Evolutionary conservation across 208 protist genomes (phyloP), one percentile per base, ranked within the genome.

Genomic region (Histomonas meleagridis): DNA sequence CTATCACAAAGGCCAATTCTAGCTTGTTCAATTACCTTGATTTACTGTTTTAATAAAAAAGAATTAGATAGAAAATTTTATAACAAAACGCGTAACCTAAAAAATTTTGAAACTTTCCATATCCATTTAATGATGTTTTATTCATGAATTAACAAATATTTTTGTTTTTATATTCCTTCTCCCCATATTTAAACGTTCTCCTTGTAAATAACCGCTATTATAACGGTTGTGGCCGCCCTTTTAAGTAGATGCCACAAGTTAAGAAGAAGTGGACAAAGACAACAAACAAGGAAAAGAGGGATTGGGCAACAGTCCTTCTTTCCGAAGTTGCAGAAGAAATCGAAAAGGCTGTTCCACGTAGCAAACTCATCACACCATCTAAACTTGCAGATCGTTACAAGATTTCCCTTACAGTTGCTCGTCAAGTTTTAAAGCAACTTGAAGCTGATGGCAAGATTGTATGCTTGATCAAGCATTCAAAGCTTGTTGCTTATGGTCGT

Each of bases 241-340:
- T 86, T 55, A 18, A 32, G 7, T 5, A 55, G n/a, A 86, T 86
- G 76, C 55, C 76, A 55, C 46, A 46, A 18, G 35, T 46, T 21
- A 43, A 48, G 18, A 86, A 86, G 76, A 86, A 86, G 46, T 86
- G 76, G 76, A 86, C 76, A 43, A 86, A 86, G 76, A 48, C 76
- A 32, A 86, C 76, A 7, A 86, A 86, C 46, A 86, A 86, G 46
- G 76, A 86, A 35, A 86, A 86, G 76, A 51, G 76, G 18, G 76
- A 86, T 12, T 86, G 38, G 40, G 40, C 76, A 23, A 48, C 46
- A 18, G 46, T 86, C 32, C 10, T 86, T 35, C 43, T 46, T 32
- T 1, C 76, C 26, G 76, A 86, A 48, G 16, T 51, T 16, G 76
- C 76, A 26, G 76, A 43, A 51, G 76, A 86, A 57, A 55, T 86